Conservation (phyloP, 2,329 filamentous ascomycete species). For the Mycogone perniciosa region DNA sequence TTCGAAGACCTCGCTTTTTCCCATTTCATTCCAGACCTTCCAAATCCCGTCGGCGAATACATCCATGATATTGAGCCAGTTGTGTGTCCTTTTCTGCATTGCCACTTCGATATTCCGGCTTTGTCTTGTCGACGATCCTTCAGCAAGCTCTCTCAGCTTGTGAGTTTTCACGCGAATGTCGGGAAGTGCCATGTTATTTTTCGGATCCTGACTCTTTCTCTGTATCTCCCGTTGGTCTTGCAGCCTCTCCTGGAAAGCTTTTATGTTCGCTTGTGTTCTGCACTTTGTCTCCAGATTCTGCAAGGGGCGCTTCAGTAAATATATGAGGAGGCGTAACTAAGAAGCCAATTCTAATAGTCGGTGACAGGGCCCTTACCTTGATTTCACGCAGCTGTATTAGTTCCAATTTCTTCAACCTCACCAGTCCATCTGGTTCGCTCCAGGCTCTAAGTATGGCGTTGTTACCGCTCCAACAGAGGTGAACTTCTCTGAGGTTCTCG, state of each 20-base stretch:
- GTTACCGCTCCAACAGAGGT: constrained; percentile 1
- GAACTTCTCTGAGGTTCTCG: not conserved
- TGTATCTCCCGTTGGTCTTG: too few species aligned
- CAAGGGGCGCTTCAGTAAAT: too few species aligned
- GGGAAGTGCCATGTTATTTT: too few species aligned
- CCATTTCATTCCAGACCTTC: not conserved
- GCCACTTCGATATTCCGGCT: not conserved
- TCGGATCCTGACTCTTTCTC: too few species aligned
- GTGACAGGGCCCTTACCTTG: not conserved
- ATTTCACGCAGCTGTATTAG: not conserved
- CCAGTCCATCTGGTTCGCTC: not conserved
- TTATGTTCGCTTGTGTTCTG: too few species aligned
- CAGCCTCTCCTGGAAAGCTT: too few species aligned
- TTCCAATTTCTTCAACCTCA: not conserved
- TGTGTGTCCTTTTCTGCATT: not conserved
- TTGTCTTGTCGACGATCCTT: not conserved
- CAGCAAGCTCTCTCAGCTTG: too few species aligned
- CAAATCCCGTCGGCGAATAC: not conserved
- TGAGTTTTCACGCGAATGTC: too few species aligned
- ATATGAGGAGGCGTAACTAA: too few species aligned
- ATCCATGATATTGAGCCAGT: not conserved
- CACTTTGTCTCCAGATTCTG: too few species aligned
- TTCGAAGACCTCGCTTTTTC: not conserved
- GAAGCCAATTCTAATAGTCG: too few species aligned
- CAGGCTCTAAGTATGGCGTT: not conserved